Evolutionary conservation across 257 asterid species (phyloP).

Genomic region (Plectranthus barbatus): DNA sequence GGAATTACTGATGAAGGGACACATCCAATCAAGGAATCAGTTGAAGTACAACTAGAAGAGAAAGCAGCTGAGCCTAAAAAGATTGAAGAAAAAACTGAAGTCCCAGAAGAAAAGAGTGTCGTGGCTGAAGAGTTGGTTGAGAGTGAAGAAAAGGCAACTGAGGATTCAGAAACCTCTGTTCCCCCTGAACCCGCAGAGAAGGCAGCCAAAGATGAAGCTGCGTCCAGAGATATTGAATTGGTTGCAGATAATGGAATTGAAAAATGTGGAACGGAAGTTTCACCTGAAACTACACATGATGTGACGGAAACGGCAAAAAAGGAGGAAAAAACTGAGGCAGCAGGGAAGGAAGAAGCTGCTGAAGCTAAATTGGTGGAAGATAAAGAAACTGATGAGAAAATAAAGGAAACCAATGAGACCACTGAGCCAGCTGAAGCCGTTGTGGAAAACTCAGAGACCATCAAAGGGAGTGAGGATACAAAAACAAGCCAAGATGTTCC

Average conservation of each 20-base stretch:
- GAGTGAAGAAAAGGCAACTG: slow-evolving; percentile 19
- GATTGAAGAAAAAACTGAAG: slow-evolving; percentile 27
- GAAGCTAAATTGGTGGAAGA: too few species aligned
- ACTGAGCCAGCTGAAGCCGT: too few species aligned
- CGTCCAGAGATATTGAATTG: too few species aligned
- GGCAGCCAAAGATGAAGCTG: slow-evolving; percentile 20
- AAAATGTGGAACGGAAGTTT: too few species aligned
- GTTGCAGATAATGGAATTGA: slow-evolving; percentile 20
- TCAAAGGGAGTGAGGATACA: slow-evolving; percentile 23
- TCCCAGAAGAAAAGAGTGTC: slow-evolving; percentile 20
- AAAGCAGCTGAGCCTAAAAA: too few species aligned
- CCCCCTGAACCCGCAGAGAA: slow-evolving; percentile 6
- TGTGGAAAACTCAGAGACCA: too few species aligned
- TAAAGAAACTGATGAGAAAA: too few species aligned
- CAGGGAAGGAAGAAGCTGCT: too few species aligned
- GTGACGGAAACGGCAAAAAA: slow-evolving; percentile 15
- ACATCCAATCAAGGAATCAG: too few species aligned
- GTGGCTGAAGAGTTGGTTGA: slow-evolving; percentile 18
- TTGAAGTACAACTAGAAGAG: too few species aligned
- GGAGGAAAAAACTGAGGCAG: slow-evolving; percentile 10
- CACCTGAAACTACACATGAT: neutral
- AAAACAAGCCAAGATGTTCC: slow-evolving; percentile 27
- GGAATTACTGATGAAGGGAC: neutral
- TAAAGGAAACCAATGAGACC: too few species aligned
- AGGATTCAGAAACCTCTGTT: neutral